A percentile compares a stretch with the other conserved stretches of the same genome.
Conservation (phyloP, 2,329 filamentous ascomycete species). For the Colletotrichum navitas region DNA sequence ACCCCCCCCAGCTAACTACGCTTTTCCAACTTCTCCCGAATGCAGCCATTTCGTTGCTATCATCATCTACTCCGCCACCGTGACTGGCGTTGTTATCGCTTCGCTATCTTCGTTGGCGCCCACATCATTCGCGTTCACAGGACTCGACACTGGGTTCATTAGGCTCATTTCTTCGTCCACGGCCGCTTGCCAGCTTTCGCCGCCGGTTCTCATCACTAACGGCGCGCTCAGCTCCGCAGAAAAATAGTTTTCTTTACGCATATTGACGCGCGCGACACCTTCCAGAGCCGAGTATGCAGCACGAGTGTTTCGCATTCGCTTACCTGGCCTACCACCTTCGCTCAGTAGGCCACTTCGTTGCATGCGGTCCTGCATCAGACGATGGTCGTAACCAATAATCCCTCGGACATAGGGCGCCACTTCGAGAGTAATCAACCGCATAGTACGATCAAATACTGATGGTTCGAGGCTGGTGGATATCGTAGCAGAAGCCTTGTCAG, state of each 20-base stretch:
- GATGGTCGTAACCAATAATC: conserved; percentile 83
- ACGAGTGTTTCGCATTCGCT: conserved; percentile 76
- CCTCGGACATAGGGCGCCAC: conserved; percentile 90
- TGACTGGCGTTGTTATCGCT: background rate
- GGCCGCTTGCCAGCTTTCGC: conserved; percentile 54
- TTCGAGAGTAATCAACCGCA: conserved; percentile 76
- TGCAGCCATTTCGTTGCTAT: conserved; percentile 22
- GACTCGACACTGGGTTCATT: conserved; percentile 9
- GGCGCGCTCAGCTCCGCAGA: conserved; percentile 68
- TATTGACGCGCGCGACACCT: conserved; percentile 75
- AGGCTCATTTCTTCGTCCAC: conserved; percentile 36
- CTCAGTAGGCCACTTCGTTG: conserved; percentile 70
- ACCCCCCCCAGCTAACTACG: conserved; percentile 3
- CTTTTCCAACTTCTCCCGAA: background rate
- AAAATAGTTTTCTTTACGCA: conserved; percentile 81
- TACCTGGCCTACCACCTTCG: conserved; percentile 63
- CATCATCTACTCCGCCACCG: conserved; percentile 39
- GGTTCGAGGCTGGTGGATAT: conserved; percentile 65
- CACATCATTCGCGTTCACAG: background rate
- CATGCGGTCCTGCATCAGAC: conserved; percentile 75
- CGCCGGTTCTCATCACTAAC: conserved; percentile 75
- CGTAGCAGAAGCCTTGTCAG: conserved; percentile 56
- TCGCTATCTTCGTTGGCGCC: background rate
- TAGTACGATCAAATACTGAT: conserved; percentile 82
- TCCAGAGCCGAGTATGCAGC: conserved; percentile 83